Base-by-base conservation (phyloP, 306 rosid genomes). In the Vicia villosa region DNA sequence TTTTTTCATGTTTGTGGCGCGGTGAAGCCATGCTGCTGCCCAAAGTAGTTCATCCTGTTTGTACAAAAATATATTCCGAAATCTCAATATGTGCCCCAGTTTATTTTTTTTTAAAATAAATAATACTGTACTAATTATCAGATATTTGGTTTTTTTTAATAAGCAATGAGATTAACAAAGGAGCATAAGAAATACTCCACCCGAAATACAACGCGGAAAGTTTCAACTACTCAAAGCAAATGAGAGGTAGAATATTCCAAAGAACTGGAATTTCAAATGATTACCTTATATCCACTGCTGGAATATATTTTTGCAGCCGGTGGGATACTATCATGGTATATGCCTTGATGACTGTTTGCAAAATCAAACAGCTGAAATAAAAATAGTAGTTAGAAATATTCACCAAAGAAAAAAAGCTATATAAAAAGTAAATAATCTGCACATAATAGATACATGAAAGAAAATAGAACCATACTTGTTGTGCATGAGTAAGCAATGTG, bases 1-100 rank as follows among this genome's bases (percentile, higher is more conserved):
- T 1, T 1, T 45, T 41, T 66, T n/a, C 10, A 1, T 28, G 21
- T 12, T 21, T 0, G 85, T 85, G 0, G 96, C 88, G 5, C 83
- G 85, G 5, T 83, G 40, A 59, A 89, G 86, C 92, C 96, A 89
- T 30, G 88, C 84, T 30, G 92, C 84, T 16, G 87, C 92, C 96
- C 92, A 89, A 38, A 77, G 6, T 37, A 89, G 22, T 46, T 89
- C 92, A 15, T 86, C 90, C 92, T 89, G 50, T 8, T 14, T 9
- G 20, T 1, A 61, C 5, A 77, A 46, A 46, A 46, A 21, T 34
- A 42, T 59, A 15, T 37, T 47, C 12, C 47, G 45, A 24, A 24
- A 41, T 20, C 13, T 12, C 1, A 22, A 51, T 4, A 1, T 47
- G 10, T 47, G 54, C 11, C 12, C 3, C 5, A 14, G 3, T 15